Conservation (phyloP, 352 stramenopile genomes). For the Phytophthora foliorum region DNA sequence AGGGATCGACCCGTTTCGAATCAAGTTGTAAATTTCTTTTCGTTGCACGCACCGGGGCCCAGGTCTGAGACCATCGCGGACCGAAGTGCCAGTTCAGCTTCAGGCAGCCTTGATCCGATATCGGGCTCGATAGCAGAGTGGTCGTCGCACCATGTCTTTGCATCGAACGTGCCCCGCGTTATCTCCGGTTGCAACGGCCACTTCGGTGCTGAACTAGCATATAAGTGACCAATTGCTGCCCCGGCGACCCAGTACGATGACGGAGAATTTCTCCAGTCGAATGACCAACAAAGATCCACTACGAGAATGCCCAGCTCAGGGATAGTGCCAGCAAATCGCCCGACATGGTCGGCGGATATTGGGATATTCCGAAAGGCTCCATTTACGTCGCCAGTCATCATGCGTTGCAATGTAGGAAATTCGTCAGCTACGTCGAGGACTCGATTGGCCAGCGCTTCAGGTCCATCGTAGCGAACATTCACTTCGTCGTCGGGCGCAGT, state of each 20-base stretch:
- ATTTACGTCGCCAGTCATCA: constrained; percentile 19
- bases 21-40: constrained; percentile 3
- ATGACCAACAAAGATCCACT: constrained; percentile 7
- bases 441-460: constrained; percentile 1
- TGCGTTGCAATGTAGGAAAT: neutral
- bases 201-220: neutral
- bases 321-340: constrained; percentile 12
- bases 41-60: constrained; percentile 7
- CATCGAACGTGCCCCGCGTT: neutral
- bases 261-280: constrained; percentile 13
- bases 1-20: neutral
- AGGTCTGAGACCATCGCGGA: constrained; percentile 13
- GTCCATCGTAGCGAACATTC: constrained; percentile 6
- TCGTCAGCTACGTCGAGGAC: constrained; percentile 6
- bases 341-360: neutral
- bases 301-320: constrained; percentile 10
- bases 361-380: constrained; percentile 10
- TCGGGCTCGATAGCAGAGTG: constrained; percentile 28
- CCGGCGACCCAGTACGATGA: constrained; percentile 13
- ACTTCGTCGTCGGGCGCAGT: neutral
- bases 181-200: neutral
- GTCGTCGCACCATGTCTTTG: constrained; percentile 25
- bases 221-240: neutral
- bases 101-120: constrained; percentile 10
- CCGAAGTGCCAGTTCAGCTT: constrained; percentile 10